Base-by-base conservation (phyloP, 345 rosid genomes). In the Hibiscus tridactylites region DNA sequence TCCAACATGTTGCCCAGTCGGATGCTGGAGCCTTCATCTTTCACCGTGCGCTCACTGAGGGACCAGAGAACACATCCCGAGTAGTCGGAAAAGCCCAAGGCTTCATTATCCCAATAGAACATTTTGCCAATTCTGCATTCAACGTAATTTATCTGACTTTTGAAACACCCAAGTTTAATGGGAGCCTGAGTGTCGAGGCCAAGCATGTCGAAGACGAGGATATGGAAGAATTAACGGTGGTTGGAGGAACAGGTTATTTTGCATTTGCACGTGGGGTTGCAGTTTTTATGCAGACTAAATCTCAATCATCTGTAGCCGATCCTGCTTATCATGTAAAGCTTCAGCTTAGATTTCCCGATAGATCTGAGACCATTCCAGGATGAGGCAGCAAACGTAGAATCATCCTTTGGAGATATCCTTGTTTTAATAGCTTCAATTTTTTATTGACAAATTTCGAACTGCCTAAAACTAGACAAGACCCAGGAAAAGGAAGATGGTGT, bases 211-310 rank as follows among this genome's bases (percentile, higher is more conserved):
- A 71, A 0, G 77, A 83, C 61, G 78, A 80, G 72, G 54, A 77
- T 10, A 61, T 70, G 24, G 88, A 88, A 67, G 87, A 90, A 61
- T 80, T 91, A 35, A 80, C 71, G 0, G 91, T 94, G 19, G 90
- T 87, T 0, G 97, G 95, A 17, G 97, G 97, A 1, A 94, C 97
- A 0, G 93, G 98, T 1, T 85, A 88, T 2, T 90, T 94, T 4
- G 96, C 96, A 0, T 91, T 91, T 73, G 91, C 93, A 31, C 87
- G 93, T 0, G 97, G 98, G 24, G 69, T 79, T 7, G 98, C 91
- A 3, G 80, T 86, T 17, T 84, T 94, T 29, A 78, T 79, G 5
- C 81, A 57, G 78, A 60, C 85, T 0, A 75, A 71, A 53, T 60
- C 33, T 2, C 52, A 61, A 5, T 19, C 64, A 5, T 16, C 77